Percentiles rank a stretch among this genome's conserved stretches.
These are phyloP conservation scores for Arthrinium puccinioides DNA, from an alignment of 2,329 filamentous ascomycete species.

Conservation along the genomic window DNA sequence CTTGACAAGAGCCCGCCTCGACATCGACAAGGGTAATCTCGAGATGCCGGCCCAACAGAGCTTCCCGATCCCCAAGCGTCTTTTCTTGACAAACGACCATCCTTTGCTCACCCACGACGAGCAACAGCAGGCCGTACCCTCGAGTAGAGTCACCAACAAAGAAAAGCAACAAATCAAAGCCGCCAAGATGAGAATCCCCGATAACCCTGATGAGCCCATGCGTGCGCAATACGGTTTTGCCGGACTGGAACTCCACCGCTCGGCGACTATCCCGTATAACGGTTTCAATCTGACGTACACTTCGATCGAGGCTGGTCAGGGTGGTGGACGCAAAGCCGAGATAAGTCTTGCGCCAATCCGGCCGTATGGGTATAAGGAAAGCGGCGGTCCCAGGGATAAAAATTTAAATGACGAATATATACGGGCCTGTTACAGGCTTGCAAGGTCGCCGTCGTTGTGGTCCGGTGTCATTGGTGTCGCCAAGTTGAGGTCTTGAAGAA, in stretches of 20 bases:
- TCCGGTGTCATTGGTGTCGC: too few species aligned
- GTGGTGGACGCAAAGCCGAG: conserved; percentile 43
- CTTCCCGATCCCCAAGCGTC: conserved; percentile 23
- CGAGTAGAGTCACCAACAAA: too few species aligned
- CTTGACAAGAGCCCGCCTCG: conserved; percentile 35
- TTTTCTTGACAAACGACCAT: conserved; percentile 8
- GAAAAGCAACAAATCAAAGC: not conserved
- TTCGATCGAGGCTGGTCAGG: conserved; percentile 42
- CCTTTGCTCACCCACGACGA: not conserved
- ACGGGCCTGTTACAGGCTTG: too few species aligned
- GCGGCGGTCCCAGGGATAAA: too few species aligned
- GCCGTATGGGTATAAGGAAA: too few species aligned
- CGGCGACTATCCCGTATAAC: conserved; percentile 32
- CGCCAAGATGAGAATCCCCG: not conserved
- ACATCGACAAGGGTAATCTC: conserved; percentile 33
- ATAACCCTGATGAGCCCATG: conserved; percentile 1
- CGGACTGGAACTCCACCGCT: conserved; percentile 45
- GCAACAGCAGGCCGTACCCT: not conserved
- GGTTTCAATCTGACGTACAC: conserved; percentile 43
- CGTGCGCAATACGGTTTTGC: conserved; percentile 35
- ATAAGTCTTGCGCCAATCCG: conserved; percentile 33
- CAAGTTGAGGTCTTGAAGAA: too few species aligned
- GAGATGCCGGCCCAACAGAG: conserved; percentile 24
- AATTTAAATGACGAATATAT: too few species aligned
- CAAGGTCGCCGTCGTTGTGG: too few species aligned